These are phyloP conservation scores for Blastobotrys ciferrii DNA, from an alignment of 1,139 yeast genomes.

Conservation along the genomic window DNA sequence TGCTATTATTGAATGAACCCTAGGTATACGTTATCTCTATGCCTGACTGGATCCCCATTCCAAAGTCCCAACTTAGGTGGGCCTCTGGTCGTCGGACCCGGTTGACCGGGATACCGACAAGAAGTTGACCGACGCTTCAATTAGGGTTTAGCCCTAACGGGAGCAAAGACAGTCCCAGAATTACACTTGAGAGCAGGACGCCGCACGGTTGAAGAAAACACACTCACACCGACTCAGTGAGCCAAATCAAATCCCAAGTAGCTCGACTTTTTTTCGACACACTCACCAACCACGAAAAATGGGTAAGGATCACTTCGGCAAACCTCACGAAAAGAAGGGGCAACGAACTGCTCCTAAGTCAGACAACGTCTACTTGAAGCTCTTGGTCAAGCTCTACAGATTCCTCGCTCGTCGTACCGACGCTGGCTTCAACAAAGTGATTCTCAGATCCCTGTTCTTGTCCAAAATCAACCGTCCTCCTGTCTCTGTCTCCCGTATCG, in stretches of 20 bases:
- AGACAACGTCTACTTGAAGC: conserved; percentile 96
- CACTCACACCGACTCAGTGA: neutral
- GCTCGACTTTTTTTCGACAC: conserved; percentile 8
- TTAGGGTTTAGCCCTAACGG: neutral
- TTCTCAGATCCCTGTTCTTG: conserved; percentile 91
- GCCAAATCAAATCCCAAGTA: neutral
- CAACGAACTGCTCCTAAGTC: conserved; percentile 99
- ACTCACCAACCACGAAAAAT: conserved; percentile 39
- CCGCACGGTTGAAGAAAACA: neutral
- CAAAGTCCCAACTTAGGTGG: too few relatives aligned
- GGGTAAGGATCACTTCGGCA: conserved; percentile 98
- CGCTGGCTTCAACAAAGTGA: conserved; percentile 93
- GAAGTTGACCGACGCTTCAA: neutral
- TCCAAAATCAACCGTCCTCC: conserved; percentile 99
- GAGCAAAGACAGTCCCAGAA: conserved; percentile 2
- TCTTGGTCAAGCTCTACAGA: conserved; percentile 96
- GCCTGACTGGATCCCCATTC: neutral
- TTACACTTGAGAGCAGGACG: neutral
- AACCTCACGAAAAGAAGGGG: conserved; percentile 83
- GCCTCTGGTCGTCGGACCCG: neutral
- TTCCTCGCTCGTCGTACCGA: conserved; percentile 99
- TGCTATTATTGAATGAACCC: too few relatives aligned
- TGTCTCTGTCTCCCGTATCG: conserved; percentile 89
- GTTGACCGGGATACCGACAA: neutral
- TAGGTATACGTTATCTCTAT: neutral